These are phyloP conservation scores for Corymbia calophylla DNA, from an alignment of 441 rosid species.

Conservation along the genomic window DNA sequence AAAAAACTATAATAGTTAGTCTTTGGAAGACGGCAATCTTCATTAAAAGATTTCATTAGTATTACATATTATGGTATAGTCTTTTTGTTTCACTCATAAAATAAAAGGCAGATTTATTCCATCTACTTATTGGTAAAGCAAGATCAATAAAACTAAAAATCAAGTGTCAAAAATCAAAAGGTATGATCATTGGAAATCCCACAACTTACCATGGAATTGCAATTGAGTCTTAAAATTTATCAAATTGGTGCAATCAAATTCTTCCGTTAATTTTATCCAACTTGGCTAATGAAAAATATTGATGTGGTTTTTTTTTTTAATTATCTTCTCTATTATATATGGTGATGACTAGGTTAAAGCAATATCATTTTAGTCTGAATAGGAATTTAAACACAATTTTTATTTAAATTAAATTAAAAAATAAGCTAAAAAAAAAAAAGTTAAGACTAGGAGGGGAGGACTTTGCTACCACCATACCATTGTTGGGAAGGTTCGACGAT, in stretches of 20 bases:
- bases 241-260: fast-evolving
- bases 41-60: background rate
- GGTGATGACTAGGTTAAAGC: fast-evolving
- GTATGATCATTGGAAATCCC: fast-evolving
- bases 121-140: background rate
- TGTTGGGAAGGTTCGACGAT: too few relatives aligned
- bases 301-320: too few relatives aligned
- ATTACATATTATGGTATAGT: background rate
- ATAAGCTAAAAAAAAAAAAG: too few relatives aligned
- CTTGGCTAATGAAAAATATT: fast-evolving
- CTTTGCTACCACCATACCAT: too few relatives aligned
- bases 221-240: fast-evolving
- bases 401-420: too few relatives aligned
- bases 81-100: background rate
- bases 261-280: fast-evolving
- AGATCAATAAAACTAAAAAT: background rate
- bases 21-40: background rate
- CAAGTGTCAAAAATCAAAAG: too few relatives aligned
- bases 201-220: fast-evolving
- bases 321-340: fast-evolving
- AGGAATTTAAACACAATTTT: background rate
- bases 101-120: background rate
- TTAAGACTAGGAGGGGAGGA: fast-evolving
- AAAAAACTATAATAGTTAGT: background rate
- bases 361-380: fast-evolving